A percentile compares a stretch with the other conserved stretches of the same genome.
phyloP scores from a whole-genome alignment of 768 basidiomycete species.

The Trichaptum fuscoviolaceum region DNA sequence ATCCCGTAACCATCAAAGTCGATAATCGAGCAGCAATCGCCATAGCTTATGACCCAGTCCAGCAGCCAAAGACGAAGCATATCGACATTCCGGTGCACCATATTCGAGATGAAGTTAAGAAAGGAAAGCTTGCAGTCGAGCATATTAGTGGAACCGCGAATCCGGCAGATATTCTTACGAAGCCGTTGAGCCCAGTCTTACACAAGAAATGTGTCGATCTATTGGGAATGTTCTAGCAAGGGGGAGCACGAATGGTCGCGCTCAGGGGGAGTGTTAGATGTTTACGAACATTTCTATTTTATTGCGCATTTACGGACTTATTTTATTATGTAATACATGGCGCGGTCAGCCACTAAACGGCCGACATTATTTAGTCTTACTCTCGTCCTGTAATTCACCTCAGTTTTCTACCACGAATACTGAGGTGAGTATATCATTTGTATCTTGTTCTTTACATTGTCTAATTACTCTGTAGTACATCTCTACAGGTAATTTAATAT shows the following conservation, averaged over 20 bases:
- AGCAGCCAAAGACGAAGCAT: constrained; percentile 32
- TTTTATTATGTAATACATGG: no score
- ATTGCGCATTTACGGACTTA: no score
- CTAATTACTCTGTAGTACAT: no score
- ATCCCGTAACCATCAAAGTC: constrained; percentile 3
- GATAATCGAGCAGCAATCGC: constrained; percentile 29
- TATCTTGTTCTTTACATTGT: no score
- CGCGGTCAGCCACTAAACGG: no score
- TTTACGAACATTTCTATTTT: neutral
- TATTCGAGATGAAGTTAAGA: constrained; percentile 23
- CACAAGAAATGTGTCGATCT: neutral
- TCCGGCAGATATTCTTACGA: constrained; percentile 20
- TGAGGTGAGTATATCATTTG: no score
- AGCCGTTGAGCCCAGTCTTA: neutral
- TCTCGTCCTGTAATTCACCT: no score
- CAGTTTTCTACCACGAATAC: no score
- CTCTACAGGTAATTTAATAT: no score
- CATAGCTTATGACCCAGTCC: constrained; percentile 23
- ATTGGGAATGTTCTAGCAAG: neutral
- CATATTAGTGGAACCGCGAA: constrained; percentile 19
- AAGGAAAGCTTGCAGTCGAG: constrained; percentile 13
- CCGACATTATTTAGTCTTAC: no score
- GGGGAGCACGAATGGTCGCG: neutral
- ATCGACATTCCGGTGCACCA: constrained; percentile 33
- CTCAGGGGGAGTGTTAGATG: neutral